Base-by-base conservation (phyloP, 192 early-diverging fungal genomes). In the Lobosporangium transversale region DNA sequence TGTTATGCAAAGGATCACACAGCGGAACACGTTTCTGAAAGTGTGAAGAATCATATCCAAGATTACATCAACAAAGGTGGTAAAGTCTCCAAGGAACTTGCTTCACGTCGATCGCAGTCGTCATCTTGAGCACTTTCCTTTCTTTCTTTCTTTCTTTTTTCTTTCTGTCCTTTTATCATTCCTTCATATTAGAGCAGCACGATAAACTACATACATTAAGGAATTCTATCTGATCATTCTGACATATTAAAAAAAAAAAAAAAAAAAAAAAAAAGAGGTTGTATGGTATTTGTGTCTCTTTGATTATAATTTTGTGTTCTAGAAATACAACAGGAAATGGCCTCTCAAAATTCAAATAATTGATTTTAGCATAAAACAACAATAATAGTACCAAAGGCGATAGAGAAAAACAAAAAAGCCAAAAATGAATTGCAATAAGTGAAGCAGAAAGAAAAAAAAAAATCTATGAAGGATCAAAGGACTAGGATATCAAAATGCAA, bases 1-100 rank as follows among this genome's bases (percentile, higher is more conserved):
- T 93, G 93, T 35, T 99, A 94, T 79, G 94, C 95, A 27, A 93
- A 90, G 73, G 93, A 94, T 44, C 84, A 90, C 37, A 85, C 86
- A 12, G 80, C 85, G 8, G 90, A 93, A 9, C 70, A 85, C 40
- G 87, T 95, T 17, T 66, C 82, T 3, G 35, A 70, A 30, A 91
- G 88, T 53, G 78, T 89, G 21, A 84, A 84, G 61, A 65, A 75
- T 8, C 79, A 88, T 63, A 80, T 84, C 24, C 29, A 66, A 18
- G 80, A 82, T 4, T 88, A 82, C 35, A n/a, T 73, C 50, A 53
- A 64, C 24, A 52, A 80, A 14, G 85, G 85, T 36, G 85, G 85
- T n/a, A 55, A 73, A 50, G 30, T 80, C 21, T 54, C 44, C 27
- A 56, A 62, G 56, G 62, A 53, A 21, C 50, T 30, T 4, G 15